Conservation (phyloP, 73 alveolate genomes). For the Blepharisma stoltei region DNA sequence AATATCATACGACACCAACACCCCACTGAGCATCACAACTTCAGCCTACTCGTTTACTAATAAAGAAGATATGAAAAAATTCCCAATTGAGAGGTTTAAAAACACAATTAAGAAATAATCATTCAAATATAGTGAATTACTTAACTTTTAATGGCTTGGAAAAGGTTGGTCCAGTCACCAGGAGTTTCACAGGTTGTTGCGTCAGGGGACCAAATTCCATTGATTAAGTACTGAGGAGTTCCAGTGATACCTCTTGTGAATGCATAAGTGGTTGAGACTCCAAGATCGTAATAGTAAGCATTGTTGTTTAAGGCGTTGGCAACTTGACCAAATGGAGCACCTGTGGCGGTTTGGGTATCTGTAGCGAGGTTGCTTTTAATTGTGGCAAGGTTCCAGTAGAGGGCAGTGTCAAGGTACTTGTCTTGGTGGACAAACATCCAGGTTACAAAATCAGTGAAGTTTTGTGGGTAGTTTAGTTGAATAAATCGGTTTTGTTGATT, state of each 20-base stretch:
- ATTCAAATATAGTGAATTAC: background rate
- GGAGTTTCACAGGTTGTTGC: background rate
- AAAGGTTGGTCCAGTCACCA: slow-evolving; percentile 1
- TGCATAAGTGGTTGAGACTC: background rate
- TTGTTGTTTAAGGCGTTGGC: background rate
- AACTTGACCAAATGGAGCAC: background rate
- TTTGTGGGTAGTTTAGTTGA: slow-evolving; percentile 4
- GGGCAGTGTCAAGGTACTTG: slow-evolving; percentile 22
- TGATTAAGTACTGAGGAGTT: slow-evolving; percentile 9
- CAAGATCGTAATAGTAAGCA: background rate
- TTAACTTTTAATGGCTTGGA: background rate
- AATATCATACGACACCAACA: too few species aligned
- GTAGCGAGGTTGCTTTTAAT: background rate
- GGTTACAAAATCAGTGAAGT: slow-evolving; percentile 18
- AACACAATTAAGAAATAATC: too few species aligned
- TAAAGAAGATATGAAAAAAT: too few species aligned
- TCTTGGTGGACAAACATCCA: slow-evolving; percentile 11
- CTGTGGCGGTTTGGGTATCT: slow-evolving; percentile 14
- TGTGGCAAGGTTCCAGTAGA: slow-evolving; percentile 2
- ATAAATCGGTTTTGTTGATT: too few species aligned
- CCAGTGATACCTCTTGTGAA: slow-evolving; percentile 6
- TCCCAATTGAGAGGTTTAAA: too few species aligned
- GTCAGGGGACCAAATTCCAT: slow-evolving; percentile 12
- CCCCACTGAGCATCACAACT: too few species aligned
- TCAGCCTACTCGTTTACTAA: too few species aligned